A percentile compares a stretch with the other conserved stretches of the same genome.
phyloP scores from a whole-genome alignment of 2,329 filamentous ascomycete species.

The Nannizziopsis barbatae region DNA sequence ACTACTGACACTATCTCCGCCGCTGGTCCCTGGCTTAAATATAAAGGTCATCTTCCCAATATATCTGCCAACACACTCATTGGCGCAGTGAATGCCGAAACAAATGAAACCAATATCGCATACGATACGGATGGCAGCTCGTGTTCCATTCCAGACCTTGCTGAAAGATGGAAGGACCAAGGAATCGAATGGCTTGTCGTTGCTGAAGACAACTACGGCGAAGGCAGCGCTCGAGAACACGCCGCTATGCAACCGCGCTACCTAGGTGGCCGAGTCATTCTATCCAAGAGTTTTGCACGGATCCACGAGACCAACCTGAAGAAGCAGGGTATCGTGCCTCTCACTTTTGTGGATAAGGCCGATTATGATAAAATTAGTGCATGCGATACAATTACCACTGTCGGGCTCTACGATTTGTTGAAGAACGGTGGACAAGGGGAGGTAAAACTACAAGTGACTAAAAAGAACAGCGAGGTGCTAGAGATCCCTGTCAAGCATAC shows the following conservation, averaged over 20 bases:
- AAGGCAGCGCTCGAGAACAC: conserved; percentile 80
- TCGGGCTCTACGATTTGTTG: conserved; percentile 75
- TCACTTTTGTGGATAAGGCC: conserved; percentile 77
- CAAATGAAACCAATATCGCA: conserved; percentile 81
- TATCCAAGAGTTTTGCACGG: conserved; percentile 77
- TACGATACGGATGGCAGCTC: conserved; percentile 70
- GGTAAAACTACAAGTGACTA: conserved; percentile 57
- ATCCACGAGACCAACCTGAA: conserved; percentile 95
- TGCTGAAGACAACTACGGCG: conserved; percentile 94
- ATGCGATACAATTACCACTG: conserved; percentile 70
- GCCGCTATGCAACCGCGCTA: conserved; percentile 85
- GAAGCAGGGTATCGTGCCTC: conserved; percentile 91
- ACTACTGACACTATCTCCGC: conserved; percentile 98
- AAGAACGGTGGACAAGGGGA: conserved; percentile 64
- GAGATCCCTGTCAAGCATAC: conserved; percentile 73
- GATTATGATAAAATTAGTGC: conserved; percentile 79
- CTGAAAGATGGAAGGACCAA: conserved; percentile 65
- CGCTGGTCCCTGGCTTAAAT: conserved; percentile 94
- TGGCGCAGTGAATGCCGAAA: conserved; percentile 83
- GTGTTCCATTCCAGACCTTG: conserved; percentile 77
- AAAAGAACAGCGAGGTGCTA: conserved; percentile 53
- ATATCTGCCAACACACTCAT: conserved; percentile 96
- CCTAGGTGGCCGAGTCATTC: conserved; percentile 71
- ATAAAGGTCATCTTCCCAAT: conserved; percentile 97
- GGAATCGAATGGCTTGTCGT: conserved; percentile 81